Evolutionary conservation across 257 asterid genomes (phyloP).

Genomic region (Apocynum venetum): DNA sequence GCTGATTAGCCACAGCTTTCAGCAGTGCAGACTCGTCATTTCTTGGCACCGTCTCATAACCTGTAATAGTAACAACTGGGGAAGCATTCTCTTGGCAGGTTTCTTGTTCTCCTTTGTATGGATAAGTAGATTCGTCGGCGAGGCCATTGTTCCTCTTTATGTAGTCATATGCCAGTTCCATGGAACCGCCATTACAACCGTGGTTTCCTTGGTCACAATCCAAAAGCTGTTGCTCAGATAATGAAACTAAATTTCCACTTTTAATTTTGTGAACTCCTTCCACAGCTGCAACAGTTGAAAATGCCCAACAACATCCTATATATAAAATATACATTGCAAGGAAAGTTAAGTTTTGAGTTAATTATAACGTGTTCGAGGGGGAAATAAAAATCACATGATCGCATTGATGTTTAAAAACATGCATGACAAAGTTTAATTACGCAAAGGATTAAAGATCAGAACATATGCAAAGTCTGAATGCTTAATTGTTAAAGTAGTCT

Average conservation of each 20-base stretch:
- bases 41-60: constrained; percentile 33
- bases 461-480: too few species aligned
- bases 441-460: too few species aligned
- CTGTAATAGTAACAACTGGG: constrained; percentile 41
- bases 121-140: constrained; percentile 39
- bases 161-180: constrained; percentile 48
- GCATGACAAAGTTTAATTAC: too few species aligned
- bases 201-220: constrained; percentile 45
- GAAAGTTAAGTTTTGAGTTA: too few species aligned
- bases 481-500: too few species aligned
- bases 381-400: too few species aligned
- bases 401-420: too few species aligned
- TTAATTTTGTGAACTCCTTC: constrained; percentile 66
- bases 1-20: constrained; percentile 57
- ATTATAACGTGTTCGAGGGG: too few species aligned
- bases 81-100: constrained; percentile 25
- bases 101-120: constrained; percentile 37
- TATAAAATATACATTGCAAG: too few species aligned
- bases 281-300: constrained; percentile 60
- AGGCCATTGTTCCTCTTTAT: constrained; percentile 46
- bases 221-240: constrained; percentile 64
- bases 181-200: constrained; percentile 59
- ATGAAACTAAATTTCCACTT: constrained; percentile 49
- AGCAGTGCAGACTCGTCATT: constrained; percentile 36
- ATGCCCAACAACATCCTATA: constrained; percentile 82